Evolutionary conservation across 1,139 yeast species (phyloP).

Genomic region (Groenewaldozyma sp.): DNA sequence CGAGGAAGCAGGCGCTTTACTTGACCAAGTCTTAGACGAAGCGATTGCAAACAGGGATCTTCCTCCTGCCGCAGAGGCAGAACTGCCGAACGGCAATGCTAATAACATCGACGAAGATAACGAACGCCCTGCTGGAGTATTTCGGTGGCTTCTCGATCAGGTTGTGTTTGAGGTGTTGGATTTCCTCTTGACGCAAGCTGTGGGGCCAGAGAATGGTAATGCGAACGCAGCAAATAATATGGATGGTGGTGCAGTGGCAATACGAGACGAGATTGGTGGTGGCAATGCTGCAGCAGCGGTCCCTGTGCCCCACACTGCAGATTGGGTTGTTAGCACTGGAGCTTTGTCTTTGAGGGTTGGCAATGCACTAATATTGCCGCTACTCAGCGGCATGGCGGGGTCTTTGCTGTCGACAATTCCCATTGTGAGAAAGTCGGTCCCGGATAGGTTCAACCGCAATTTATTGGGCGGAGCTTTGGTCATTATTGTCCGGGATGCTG

Average conservation of each 20-base stretch:
- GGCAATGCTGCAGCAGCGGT: background rate
- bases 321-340: conserved; percentile 21
- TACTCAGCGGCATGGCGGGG: conserved; percentile 19
- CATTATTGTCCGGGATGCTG: conserved; percentile 34
- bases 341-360: conserved; percentile 18
- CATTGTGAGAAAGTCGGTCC: conserved; percentile 16
- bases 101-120: background rate
- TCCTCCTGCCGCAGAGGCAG: background rate
- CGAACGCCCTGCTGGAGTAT: background rate
- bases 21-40: too few relatives aligned
- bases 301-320: conserved; percentile 6
- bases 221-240: background rate
- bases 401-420: conserved; percentile 16
- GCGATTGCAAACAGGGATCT: conserved; percentile 1
- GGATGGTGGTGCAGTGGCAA: background rate
- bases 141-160: background rate
- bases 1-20: too few relatives aligned
- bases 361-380: conserved; percentile 25
- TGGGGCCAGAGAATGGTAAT: background rate
- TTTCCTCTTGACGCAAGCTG: background rate
- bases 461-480: conserved; percentile 36
- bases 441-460: conserved; percentile 35
- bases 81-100: background rate
- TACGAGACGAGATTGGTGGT: background rate
- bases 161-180: background rate